Evolutionary conservation across 352 stramenopile genomes (phyloP).

Genomic region (Chrysophaeum taylorii): DNA sequence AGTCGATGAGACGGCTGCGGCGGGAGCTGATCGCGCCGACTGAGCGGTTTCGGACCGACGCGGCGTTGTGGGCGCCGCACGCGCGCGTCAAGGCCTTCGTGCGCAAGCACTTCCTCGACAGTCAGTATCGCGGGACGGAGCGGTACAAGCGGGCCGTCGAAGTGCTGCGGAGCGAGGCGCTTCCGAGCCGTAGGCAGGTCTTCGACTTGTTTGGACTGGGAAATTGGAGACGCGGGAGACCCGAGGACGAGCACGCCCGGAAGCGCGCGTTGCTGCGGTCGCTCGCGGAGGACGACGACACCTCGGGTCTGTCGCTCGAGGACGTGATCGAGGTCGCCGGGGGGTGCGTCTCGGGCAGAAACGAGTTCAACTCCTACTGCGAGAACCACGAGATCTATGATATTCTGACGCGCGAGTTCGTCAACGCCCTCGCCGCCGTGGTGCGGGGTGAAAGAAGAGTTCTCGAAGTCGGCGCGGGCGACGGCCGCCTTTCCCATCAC

Average conservation of each 20-base stretch:
- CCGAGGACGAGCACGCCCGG: conserved; percentile 11
- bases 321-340: conserved; percentile 40
- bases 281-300: conserved; percentile 16
- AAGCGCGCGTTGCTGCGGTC: background rate
- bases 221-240: conserved; percentile 2
- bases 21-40: too few species aligned
- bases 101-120: too few species aligned
- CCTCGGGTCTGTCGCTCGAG: conserved; percentile 27
- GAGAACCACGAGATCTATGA: conserved; percentile 54
- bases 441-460: conserved; percentile 36
- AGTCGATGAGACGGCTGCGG: too few species aligned
- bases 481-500: conserved; percentile 46
- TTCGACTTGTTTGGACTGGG: conserved; percentile 14
- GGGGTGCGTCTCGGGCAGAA: conserved; percentile 38
- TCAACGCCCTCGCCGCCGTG: conserved; percentile 44
- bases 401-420: conserved; percentile 52
- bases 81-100: too few species aligned
- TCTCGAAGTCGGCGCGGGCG: conserved; percentile 54
- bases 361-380: conserved; percentile 53
- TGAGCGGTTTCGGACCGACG: too few species aligned
- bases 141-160: too few species aligned
- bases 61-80: too few species aligned
- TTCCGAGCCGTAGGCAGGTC: too few species aligned
- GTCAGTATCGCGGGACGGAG: too few species aligned
- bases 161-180: too few species aligned